Base-by-base conservation (phyloP, 176 grass and related monocot species). In the Aegilops sharonensis region DNA sequence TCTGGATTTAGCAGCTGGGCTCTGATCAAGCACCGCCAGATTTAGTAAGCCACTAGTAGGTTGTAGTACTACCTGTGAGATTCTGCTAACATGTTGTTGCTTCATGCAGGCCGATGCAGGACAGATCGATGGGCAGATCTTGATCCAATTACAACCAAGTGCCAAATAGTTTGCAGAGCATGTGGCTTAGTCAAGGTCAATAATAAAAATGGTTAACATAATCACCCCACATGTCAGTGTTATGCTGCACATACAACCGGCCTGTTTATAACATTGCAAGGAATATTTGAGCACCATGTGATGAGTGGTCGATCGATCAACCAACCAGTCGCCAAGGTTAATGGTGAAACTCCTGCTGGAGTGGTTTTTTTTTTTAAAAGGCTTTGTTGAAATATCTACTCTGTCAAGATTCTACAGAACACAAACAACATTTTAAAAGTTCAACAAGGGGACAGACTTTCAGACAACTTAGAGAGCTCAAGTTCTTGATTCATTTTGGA, bases 401-500 rank as follows among this genome's bases (percentile, higher is more conserved):
- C 50, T 54, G 15, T 69, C 11, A 37, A 75, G 39, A 30, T 81
- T 71, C 70, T 52, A 52, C 48, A 17, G 48, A 52, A 6, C 48
- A 18, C 14, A 17, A 17, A 52, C 15, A 77, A 54, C 68, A 40
- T 2, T 83, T 75, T 1, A 54, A 27, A 60, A 32, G 17, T 72
- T 68, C 2, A 71, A 20, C 45, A 20, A 25, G 74, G 18, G 9
- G 4, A 1, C 0, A 79, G 2, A 25, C 10, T 75, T 40, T 25
- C 56, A 54, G 75, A 81, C 30, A 81, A 71, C 64, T 64, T 63
- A 78, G 71, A 82, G 70, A 78, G 71, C 52, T 85, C 21, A 56
- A 85, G 48, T 77, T 64, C 77, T 64, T 45, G 9, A 48, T 75
- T 85, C 89, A 70, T 85, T 85, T 64, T 1, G 76, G 42, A 21